Evolutionary conservation across 345 rosid genomes (phyloP).

Genomic region (Linum usitatissimum): DNA sequence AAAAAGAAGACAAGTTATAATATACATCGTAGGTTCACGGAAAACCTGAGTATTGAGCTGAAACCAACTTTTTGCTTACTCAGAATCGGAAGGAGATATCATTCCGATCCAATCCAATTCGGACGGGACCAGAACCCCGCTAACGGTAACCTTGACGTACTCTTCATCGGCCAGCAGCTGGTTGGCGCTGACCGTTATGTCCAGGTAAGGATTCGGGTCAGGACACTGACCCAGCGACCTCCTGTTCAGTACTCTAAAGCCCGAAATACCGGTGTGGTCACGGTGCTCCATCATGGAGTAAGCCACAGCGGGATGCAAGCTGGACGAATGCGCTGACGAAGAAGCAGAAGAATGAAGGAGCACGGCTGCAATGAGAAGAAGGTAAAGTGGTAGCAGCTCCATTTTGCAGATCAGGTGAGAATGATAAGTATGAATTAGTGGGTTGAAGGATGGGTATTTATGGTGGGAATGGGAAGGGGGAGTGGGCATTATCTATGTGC

Average conservation of each 20-base stretch:
- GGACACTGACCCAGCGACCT: constrained; percentile 26
- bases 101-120: constrained; percentile 49
- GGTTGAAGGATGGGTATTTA: too few relatives aligned
- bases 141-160: constrained; percentile 32
- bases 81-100: constrained; percentile 46
- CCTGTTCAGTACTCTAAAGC: constrained; percentile 43
- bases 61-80: constrained; percentile 19
- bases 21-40: too few relatives aligned
- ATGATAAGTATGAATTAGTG: too few relatives aligned
- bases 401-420: too few relatives aligned
- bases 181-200: constrained; percentile 16
- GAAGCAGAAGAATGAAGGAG: constrained; percentile 2
- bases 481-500: too few relatives aligned
- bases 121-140: constrained; percentile 35
- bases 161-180: constrained; percentile 25
- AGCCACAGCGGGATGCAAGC: constrained; percentile 27
- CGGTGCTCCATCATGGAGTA: constrained; percentile 25
- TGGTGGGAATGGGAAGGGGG: too few relatives aligned
- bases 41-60: not conserved
- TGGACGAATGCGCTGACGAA: constrained; percentile 1
- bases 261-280: constrained; percentile 37
- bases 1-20: too few relatives aligned
- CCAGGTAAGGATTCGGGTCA: constrained; percentile 17
- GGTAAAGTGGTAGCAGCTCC: not conserved
- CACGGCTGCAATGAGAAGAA: not conserved